Percentiles rank a stretch among this genome's conserved stretches.
Evolutionary conservation across 2,329 filamentous ascomycete species (phyloP).

Genomic region (Sarocladiaceae sp.): DNA sequence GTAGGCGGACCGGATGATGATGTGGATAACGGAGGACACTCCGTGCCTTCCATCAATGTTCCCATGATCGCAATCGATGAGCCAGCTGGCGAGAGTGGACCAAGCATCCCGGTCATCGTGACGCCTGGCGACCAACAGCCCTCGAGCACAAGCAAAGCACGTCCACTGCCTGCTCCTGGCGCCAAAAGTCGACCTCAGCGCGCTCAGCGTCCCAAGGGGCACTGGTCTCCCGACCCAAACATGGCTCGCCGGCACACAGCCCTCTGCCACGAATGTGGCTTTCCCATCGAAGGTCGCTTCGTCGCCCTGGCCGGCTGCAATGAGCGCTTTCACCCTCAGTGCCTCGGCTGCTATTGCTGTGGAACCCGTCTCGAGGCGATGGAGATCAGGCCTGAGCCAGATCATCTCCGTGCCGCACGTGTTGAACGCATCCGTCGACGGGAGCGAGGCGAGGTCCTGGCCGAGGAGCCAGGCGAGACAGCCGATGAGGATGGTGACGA

Average conservation of each 20-base stretch:
- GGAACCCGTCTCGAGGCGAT: conserved; percentile 87
- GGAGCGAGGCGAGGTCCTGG: conserved; percentile 51
- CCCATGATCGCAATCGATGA: conserved; percentile 47
- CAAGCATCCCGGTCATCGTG: conserved; percentile 45
- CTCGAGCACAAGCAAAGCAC: conserved; percentile 13
- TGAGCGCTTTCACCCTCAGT: conserved; percentile 85
- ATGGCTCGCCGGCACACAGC: conserved; percentile 53
- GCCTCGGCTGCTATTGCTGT: conserved; percentile 87
- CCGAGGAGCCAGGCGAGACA: conserved; percentile 60
- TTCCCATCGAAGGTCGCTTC: conserved; percentile 85
- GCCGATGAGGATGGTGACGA: conserved; percentile 69
- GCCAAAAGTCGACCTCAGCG: conserved; percentile 23
- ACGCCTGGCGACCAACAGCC: conserved; percentile 36
- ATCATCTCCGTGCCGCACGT: conserved; percentile 64
- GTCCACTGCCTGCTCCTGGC: conserved; percentile 42
- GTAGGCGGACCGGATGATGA: conserved; percentile 24
- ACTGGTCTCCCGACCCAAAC: conserved; percentile 55
- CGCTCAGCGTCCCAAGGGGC: conserved; percentile 41
- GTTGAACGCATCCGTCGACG: conserved; percentile 68
- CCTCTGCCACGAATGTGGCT: conserved; percentile 76
- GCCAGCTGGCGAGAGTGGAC: conserved; percentile 27
- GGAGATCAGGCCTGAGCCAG: conserved; percentile 92
- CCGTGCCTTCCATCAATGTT: conserved; percentile 34
- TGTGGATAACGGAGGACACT: conserved; percentile 11
- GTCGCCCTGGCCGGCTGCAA: conserved; percentile 71